These are phyloP conservation scores for Suillus lakei DNA, from an alignment of 768 basidiomycete genomes.

Conservation along the genomic window DNA sequence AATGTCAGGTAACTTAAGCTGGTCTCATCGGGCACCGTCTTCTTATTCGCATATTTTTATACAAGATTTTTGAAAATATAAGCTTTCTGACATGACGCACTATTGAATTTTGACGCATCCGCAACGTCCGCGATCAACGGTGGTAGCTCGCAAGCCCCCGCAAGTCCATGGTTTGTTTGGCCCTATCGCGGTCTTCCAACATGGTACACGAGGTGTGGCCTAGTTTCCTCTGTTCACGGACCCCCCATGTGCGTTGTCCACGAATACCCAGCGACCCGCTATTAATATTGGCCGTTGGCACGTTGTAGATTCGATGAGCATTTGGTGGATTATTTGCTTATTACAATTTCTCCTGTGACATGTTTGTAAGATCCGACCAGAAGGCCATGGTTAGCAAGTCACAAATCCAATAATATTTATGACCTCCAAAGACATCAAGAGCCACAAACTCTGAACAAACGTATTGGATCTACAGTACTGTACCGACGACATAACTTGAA, in stretches of 20 bases:
- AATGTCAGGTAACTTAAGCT: not conserved
- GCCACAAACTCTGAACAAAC: not conserved
- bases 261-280: not conserved
- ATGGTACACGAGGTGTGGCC: not conserved
- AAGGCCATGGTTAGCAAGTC: not conserved
- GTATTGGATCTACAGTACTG: not conserved
- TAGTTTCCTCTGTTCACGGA: not conserved
- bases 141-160: not conserved
- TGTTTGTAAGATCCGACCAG: not conserved
- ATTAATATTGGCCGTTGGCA: not conserved
- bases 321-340: not conserved
- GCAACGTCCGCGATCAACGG: not conserved
- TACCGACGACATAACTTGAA: not conserved
- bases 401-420: not conserved
- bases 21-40: not conserved
- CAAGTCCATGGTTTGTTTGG: not conserved
- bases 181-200: conserved; percentile 4
- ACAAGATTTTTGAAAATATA: not conserved
- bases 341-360: not conserved
- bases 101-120: not conserved
- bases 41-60: not conserved
- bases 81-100: not conserved
- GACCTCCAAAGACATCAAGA: not conserved
- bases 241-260: not conserved
- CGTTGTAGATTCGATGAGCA: not conserved